These are phyloP conservation scores for Fusarium caatingaense DNA, from an alignment of 2,329 filamentous ascomycete species.

Conservation along the genomic window DNA sequence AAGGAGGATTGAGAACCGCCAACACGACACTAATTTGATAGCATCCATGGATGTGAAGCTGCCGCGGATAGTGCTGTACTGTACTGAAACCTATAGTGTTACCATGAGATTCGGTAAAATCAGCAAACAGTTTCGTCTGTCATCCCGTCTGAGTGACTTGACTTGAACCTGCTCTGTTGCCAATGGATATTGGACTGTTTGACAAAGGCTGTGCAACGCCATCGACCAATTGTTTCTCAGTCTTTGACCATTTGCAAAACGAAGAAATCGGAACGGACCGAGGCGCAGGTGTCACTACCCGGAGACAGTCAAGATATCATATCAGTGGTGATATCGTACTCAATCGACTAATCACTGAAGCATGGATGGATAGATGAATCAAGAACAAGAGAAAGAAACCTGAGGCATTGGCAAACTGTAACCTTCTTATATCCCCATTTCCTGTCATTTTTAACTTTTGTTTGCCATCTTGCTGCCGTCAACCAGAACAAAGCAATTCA, in stretches of 20 bases:
- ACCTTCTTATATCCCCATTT: conserved; percentile 34
- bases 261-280: conserved; percentile 41
- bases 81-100: neutral
- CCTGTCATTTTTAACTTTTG: conserved; percentile 30
- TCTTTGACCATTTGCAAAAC: conserved; percentile 18
- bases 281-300: conserved; percentile 30
- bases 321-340: neutral
- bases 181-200: neutral
- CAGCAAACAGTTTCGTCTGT: conserved; percentile 2
- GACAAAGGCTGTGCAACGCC: conserved; percentile 32
- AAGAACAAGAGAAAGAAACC: conserved; percentile 4
- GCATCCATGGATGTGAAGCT: neutral
- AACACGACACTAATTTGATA: neutral
- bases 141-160: neutral
- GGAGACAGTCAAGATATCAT: conserved; percentile 9
- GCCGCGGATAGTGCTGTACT: neutral
- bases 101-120: conserved; percentile 9
- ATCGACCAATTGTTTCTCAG: conserved; percentile 25
- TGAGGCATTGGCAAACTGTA: conserved; percentile 37
- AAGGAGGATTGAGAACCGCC: neutral
- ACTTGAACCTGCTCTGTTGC: neutral
- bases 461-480: conserved; percentile 22
- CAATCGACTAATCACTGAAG: neutral
- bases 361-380: neutral
- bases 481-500: conserved; percentile 27